Conservation (phyloP, 129 eudicot genomes). For the Calendula officinalis region DNA sequence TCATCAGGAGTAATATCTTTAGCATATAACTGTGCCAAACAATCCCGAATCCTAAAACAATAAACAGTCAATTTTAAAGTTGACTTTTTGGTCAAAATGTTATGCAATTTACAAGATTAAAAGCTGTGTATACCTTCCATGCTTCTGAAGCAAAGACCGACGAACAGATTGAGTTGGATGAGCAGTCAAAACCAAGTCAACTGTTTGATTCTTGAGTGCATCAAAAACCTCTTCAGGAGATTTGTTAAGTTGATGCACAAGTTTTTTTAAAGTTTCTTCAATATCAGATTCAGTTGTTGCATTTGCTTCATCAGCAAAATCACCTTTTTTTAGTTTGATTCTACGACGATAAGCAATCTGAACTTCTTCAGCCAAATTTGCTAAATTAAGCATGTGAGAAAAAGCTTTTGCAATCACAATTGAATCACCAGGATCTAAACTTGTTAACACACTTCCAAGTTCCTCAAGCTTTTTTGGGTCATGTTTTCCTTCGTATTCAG, state of each 20-base stretch:
- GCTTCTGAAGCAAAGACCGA: constrained; percentile 96
- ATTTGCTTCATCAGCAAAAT: constrained; percentile 73
- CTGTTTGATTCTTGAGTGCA: constrained; percentile 92
- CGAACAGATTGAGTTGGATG: constrained; percentile 98
- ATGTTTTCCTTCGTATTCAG: constrained; percentile 85
- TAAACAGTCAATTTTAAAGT: constrained; percentile 10
- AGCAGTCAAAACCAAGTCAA: constrained; percentile 93
- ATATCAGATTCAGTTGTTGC: constrained; percentile 97
- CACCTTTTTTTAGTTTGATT: constrained; percentile 78
- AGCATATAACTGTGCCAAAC: constrained; percentile 82
- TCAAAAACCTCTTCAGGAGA: constrained; percentile 95
- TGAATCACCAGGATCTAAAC: constrained; percentile 97
- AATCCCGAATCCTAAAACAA: constrained; percentile 66
- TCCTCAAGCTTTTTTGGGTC: constrained; percentile 85
- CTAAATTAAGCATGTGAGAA: constrained; percentile 96
- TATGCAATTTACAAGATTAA: neutral
- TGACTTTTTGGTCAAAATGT: constrained; percentile 3
- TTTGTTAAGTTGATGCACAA: constrained; percentile 71
- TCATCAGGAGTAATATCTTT: constrained; percentile 95
- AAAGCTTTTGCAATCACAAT: constrained; percentile 91
- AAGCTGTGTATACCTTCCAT: constrained; percentile 63
- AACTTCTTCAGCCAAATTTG: constrained; percentile 97
- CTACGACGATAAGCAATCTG: constrained; percentile 87
- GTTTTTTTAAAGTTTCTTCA: constrained; percentile 89
- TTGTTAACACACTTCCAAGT: constrained; percentile 78